These are phyloP conservation scores for Blastomyces parvus DNA, from an alignment of 2,329 filamentous ascomycete species.

Conservation along the genomic window DNA sequence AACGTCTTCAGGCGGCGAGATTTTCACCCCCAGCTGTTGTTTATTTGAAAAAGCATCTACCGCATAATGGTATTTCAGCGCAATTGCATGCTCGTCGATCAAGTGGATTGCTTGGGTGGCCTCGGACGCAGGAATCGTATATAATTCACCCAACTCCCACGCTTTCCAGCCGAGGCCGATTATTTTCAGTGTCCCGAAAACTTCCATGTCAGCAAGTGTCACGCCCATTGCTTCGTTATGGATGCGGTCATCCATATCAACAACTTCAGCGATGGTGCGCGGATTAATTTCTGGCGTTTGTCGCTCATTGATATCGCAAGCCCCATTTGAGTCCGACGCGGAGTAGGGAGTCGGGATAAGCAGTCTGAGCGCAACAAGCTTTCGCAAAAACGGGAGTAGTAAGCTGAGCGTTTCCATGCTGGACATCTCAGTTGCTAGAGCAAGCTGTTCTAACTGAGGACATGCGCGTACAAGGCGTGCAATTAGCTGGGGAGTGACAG, in stretches of 20 bases:
- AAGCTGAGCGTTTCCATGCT: constrained; percentile 32
- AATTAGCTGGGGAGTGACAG: constrained; percentile 41
- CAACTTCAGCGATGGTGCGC: constrained; percentile 26
- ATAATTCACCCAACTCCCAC: constrained; percentile 31
- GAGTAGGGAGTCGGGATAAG: constrained; percentile 26
- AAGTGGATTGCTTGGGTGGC: neutral
- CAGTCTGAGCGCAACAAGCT: constrained; percentile 33
- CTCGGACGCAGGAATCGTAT: constrained; percentile 22
- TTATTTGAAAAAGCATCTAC: neutral
- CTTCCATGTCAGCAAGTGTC: constrained; percentile 25
- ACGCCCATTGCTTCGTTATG: constrained; percentile 26
- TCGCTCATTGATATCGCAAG: neutral
- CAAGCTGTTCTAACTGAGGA: constrained; percentile 51
- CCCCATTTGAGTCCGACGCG: neutral
- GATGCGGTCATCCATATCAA: constrained; percentile 30
- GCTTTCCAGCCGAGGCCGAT: constrained; percentile 33
- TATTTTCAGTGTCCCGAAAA: constrained; percentile 27
- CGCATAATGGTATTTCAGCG: neutral
- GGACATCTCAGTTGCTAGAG: constrained; percentile 39
- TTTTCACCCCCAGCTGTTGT: neutral
- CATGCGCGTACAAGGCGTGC: constrained; percentile 45
- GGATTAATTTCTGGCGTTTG: constrained; percentile 6
- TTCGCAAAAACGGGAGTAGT: constrained; percentile 34
- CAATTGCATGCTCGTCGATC: neutral
- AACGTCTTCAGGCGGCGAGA: neutral